A percentile compares a stretch with the other conserved stretches of the same genome.
Evolutionary conservation across 2,329 filamentous ascomycete species (phyloP).

Genomic region (Lachnellula cervina): DNA sequence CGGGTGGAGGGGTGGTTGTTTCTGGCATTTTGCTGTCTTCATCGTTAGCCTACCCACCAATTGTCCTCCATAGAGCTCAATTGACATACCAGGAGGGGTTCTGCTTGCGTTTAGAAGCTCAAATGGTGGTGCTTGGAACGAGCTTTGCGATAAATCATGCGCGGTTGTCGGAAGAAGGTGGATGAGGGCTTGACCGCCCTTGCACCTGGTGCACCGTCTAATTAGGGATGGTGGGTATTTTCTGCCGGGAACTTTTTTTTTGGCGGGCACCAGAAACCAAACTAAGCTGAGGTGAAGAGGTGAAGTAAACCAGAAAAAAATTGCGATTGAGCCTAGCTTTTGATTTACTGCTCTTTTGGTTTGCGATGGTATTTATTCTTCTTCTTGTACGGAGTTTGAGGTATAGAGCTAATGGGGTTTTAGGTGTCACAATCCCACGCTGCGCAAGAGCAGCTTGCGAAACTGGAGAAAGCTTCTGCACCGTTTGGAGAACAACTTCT

Average conservation of each 20-base stretch:
- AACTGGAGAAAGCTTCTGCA: conserved; percentile 31
- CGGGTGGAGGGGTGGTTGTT: conserved; percentile 48
- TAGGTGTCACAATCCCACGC: conserved; percentile 28
- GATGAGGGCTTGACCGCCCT: neutral
- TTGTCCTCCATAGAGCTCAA: neutral
- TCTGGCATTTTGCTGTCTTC: conserved; percentile 24
- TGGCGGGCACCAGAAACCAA: neutral
- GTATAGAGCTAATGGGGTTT: conserved; percentile 1
- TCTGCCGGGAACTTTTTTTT: conserved; percentile 11
- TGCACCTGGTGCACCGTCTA: too few relatives aligned
- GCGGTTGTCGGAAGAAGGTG: neutral
- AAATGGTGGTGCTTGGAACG: neutral
- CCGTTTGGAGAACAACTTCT: conserved; percentile 32
- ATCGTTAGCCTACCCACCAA: neutral
- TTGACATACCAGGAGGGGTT: neutral
- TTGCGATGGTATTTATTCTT: conserved; percentile 14
- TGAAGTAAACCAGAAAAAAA: too few relatives aligned
- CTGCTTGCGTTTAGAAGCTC: too few relatives aligned
- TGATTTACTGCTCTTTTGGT: neutral
- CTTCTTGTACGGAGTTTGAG: neutral
- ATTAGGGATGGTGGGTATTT: conserved; percentile 7
- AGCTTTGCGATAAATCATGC: conserved; percentile 2
- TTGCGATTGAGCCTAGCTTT: too few relatives aligned
- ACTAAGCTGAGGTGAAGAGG: too few relatives aligned
- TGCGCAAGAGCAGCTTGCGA: conserved; percentile 29